phyloP scores from a whole-genome alignment of 78 protist genomes.

The Dictyostelium capitatum region DNA sequence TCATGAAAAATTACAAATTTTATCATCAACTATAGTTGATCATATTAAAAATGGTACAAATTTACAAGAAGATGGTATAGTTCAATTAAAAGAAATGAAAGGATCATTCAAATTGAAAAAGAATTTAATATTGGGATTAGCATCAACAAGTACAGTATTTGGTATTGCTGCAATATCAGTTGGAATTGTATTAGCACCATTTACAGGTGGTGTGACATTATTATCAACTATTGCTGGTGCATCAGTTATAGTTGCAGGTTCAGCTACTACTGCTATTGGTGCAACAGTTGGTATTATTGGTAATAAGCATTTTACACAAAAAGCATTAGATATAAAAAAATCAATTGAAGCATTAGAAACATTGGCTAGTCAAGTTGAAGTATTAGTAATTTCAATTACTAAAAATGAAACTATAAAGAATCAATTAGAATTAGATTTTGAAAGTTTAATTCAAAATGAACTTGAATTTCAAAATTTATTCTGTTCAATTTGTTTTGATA shows the following conservation, averaged over 20 bases:
- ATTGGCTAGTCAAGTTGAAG: background rate
- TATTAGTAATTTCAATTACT: background rate
- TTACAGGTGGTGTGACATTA: background rate
- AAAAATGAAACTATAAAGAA: background rate
- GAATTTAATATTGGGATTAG: background rate
- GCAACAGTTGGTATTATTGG: background rate
- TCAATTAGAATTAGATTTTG: background rate
- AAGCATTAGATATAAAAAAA: background rate
- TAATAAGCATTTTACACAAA: background rate
- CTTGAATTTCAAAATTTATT: conserved; percentile 2
- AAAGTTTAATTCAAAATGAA: background rate
- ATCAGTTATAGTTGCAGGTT: background rate
- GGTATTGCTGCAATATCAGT: background rate
- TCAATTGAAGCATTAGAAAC: background rate
- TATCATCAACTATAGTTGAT: background rate
- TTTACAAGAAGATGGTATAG: background rate
- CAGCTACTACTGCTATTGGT: background rate
- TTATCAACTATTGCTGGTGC: background rate
- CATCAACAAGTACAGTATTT: background rate
- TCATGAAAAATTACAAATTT: background rate
- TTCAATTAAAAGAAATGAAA: background rate
- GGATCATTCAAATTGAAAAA: background rate
- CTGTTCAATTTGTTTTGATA: background rate
- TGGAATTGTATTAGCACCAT: conserved; percentile 1
- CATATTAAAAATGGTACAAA: background rate